Evolutionary conservation across 2,329 filamentous ascomycete species (phyloP).

Genomic region (Clonostachys chloroleuca): DNA sequence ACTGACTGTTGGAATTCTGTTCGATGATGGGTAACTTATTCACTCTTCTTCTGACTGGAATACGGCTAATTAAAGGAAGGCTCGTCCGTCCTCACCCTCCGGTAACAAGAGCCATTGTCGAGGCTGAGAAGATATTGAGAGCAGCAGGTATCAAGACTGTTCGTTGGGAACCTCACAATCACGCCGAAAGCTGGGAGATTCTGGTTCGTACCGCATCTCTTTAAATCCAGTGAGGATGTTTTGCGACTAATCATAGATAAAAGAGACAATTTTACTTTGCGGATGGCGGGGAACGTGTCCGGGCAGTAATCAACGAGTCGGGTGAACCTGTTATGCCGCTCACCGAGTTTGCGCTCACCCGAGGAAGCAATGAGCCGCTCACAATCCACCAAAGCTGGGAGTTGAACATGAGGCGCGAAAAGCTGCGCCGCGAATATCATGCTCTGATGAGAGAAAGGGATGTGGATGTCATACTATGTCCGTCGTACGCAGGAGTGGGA

Average conservation of each 20-base stretch:
- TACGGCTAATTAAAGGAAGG: background rate
- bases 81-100: constrained; percentile 15
- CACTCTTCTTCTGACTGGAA: background rate
- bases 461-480: constrained; percentile 18
- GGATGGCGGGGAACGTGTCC: constrained; percentile 11
- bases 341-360: constrained; percentile 15
- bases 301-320: constrained; percentile 6
- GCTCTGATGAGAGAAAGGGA: constrained; percentile 11
- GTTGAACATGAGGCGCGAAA: constrained; percentile 7
- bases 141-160: constrained; percentile 11
- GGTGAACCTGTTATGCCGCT: constrained; percentile 19
- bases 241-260: background rate
- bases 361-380: constrained; percentile 1
- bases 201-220: constrained; percentile 3
- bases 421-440: constrained; percentile 1
- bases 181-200: constrained; percentile 10
- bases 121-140: constrained; percentile 8
- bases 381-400: constrained; percentile 9
- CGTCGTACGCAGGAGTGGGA: constrained; percentile 13
- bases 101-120: constrained; percentile 10
- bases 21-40: constrained; percentile 10
- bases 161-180: constrained; percentile 13
- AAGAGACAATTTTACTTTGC: constrained; percentile 11
- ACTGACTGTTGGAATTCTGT: constrained; percentile 11
- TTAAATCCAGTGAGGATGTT: background rate